phyloP scores from a whole-genome alignment of 139 green algal genomes.

The Volvox africanus region DNA sequence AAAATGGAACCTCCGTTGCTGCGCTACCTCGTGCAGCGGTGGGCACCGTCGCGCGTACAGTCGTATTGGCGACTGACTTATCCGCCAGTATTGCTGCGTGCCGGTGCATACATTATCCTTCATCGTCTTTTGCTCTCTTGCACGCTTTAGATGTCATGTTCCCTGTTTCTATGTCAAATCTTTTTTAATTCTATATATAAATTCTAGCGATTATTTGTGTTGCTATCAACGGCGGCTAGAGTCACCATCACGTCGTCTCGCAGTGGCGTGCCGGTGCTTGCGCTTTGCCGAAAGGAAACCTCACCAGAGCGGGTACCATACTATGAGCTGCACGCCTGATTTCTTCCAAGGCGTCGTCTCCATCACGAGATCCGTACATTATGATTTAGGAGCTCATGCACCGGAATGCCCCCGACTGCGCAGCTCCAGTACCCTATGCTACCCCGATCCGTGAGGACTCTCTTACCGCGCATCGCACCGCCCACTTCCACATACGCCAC shows the following conservation, averaged over 20 bases:
- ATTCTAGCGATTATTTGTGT: too few relatives aligned
- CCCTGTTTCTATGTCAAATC: too few relatives aligned
- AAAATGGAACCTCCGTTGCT: not conserved
- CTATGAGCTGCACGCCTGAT: not conserved
- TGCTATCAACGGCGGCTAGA: not conserved
- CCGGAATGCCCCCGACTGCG: too few relatives aligned
- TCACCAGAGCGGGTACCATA: not conserved
- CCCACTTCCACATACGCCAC: too few relatives aligned
- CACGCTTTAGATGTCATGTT: too few relatives aligned
- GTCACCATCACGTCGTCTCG: constrained; percentile 22
- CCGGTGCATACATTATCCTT: not conserved
- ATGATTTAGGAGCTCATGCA: too few relatives aligned
- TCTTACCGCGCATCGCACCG: too few relatives aligned
- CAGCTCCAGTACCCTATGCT: too few relatives aligned
- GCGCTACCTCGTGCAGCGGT: not conserved
- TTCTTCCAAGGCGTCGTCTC: too few relatives aligned
- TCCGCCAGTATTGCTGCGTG: not conserved
- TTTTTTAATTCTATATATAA: too few relatives aligned
- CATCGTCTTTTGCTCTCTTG: not conserved
- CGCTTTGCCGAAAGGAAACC: constrained; percentile 11
- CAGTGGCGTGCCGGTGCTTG: constrained; percentile 42
- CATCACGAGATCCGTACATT: too few relatives aligned
- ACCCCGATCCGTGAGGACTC: too few relatives aligned
- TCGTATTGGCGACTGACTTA: not conserved
- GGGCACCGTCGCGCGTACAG: not conserved